A percentile compares a stretch with the other conserved stretches of the same genome.
phyloP scores from a whole-genome alignment of 257 asterid species.

The Solanum microdontum region DNA sequence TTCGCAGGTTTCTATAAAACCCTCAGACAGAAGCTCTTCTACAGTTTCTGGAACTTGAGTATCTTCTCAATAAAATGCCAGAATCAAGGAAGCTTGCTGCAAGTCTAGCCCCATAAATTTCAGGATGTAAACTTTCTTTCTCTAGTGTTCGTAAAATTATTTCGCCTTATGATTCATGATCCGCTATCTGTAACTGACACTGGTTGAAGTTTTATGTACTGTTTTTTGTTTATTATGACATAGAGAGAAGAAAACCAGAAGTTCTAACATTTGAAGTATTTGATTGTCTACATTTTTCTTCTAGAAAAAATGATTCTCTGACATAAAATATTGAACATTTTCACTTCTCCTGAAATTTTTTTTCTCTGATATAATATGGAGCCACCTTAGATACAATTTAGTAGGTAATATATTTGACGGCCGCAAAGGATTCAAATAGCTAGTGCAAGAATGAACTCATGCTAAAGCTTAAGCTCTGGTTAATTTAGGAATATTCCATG shows the following conservation, averaged over 20 bases:
- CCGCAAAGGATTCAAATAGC: not conserved
- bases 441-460: not conserved
- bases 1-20: not conserved
- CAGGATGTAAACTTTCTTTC: not conserved
- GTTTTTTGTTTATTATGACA: not conserved
- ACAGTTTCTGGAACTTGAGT: conserved; percentile 55
- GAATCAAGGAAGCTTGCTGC: conserved; percentile 13
- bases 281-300: not conserved
- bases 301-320: not conserved
- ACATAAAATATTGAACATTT: not conserved
- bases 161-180: not conserved
- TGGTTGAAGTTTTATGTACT: not conserved
- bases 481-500: not conserved
- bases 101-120: conserved; percentile 20
- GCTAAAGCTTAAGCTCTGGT: not conserved
- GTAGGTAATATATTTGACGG: not conserved
- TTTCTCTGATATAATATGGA: not conserved
- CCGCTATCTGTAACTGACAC: not conserved
- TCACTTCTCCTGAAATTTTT: not conserved
- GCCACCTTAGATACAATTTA: not conserved
- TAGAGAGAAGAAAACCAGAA: not conserved
- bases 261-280: not conserved
- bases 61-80: conserved; percentile 41
- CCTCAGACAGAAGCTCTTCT: conserved; percentile 50
- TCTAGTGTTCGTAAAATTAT: not conserved